A percentile compares a stretch with the other conserved stretches of the same genome.
Evolutionary conservation across 2,329 filamentous ascomycete genomes (phyloP).

Genomic region (Clathrospora elynae): DNA sequence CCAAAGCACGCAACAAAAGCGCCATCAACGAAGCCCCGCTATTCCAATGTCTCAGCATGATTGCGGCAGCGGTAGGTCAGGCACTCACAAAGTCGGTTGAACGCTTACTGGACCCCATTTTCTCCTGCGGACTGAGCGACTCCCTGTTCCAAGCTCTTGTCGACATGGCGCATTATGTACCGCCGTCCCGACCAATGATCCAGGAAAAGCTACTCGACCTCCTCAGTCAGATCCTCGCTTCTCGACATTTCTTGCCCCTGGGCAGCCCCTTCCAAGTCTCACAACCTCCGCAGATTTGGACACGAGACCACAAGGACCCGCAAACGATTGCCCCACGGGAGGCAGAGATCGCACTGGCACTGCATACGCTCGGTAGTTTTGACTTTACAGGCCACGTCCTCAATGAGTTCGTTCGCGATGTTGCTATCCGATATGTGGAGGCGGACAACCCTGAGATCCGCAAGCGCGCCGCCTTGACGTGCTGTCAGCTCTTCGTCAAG

Average conservation of each 20-base stretch:
- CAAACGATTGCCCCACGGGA: slow-evolving; percentile 79
- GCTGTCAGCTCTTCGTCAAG: slow-evolving; percentile 94
- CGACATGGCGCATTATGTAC: slow-evolving; percentile 99
- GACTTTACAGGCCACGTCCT: slow-evolving; percentile 88
- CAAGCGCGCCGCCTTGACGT: slow-evolving; percentile 92
- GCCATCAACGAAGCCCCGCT: slow-evolving; percentile 71
- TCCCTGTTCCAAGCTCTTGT: slow-evolving; percentile 94
- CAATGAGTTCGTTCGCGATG: slow-evolving; percentile 98
- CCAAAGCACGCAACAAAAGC: slow-evolving; percentile 71
- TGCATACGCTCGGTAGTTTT: slow-evolving; percentile 96
- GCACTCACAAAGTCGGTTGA: slow-evolving; percentile 99
- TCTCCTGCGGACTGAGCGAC: slow-evolving; percentile 91
- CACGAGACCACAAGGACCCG: slow-evolving; percentile 84
- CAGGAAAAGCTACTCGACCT: slow-evolving; percentile 94
- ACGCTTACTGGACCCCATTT: slow-evolving; percentile 90
- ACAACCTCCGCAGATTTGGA: slow-evolving; percentile 78
- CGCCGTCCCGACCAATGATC: slow-evolving; percentile 88
- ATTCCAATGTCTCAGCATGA: slow-evolving; percentile 96
- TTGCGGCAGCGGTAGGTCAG: slow-evolving; percentile 93
- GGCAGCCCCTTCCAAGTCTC: slow-evolving; percentile 90
- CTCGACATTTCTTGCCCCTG: slow-evolving; percentile 87
- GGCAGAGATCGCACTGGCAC: slow-evolving; percentile 85
- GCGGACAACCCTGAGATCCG: slow-evolving; percentile 93
- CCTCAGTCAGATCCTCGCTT: slow-evolving; percentile 90
- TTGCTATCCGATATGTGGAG: slow-evolving; percentile 97